phyloP scores from a whole-genome alignment of 805 yeast species.

The Pichia ethanolica region DNA sequence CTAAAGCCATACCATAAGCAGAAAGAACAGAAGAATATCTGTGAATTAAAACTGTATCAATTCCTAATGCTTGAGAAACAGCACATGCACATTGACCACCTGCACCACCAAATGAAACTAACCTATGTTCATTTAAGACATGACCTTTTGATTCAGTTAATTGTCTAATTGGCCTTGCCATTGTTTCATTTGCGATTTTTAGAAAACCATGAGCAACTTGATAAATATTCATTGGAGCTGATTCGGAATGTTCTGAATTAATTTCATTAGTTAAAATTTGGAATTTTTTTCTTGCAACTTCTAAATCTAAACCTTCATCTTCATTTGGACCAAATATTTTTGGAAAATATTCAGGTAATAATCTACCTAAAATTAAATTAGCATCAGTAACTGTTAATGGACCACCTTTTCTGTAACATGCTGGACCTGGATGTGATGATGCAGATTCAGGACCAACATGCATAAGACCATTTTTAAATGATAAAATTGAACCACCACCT shows the following conservation, averaged over 20 bases:
- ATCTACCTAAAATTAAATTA: constrained; percentile 62
- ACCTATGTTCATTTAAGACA: constrained; percentile 51
- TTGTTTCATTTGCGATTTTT: constrained; percentile 75
- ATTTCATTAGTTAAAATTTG: constrained; percentile 46
- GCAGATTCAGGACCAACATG: constrained; percentile 85
- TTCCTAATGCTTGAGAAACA: constrained; percentile 65
- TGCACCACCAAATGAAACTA: constrained; percentile 88
- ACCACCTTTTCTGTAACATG: constrained; percentile 81
- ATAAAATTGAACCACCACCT: constrained; percentile 69
- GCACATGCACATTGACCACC: constrained; percentile 87
- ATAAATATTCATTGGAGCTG: constrained; percentile 42
- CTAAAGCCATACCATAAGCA: constrained; percentile 83
- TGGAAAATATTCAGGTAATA: constrained; percentile 70
- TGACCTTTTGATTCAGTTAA: constrained; percentile 82
- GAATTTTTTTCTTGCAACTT: constrained; percentile 44
- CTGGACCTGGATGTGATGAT: constrained; percentile 84
- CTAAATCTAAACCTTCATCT: constrained; percentile 57
- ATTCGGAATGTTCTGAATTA: constrained; percentile 41
- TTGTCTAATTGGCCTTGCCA: constrained; percentile 83
- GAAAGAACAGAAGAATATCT: constrained; percentile 76
- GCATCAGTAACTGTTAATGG: constrained; percentile 85
- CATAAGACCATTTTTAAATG: constrained; percentile 64
- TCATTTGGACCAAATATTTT: constrained; percentile 79
- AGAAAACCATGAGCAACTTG: constrained; percentile 77
- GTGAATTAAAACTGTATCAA: constrained; percentile 62